phyloP scores from a whole-genome alignment of 768 basidiomycete species.

The Mycena pura region DNA sequence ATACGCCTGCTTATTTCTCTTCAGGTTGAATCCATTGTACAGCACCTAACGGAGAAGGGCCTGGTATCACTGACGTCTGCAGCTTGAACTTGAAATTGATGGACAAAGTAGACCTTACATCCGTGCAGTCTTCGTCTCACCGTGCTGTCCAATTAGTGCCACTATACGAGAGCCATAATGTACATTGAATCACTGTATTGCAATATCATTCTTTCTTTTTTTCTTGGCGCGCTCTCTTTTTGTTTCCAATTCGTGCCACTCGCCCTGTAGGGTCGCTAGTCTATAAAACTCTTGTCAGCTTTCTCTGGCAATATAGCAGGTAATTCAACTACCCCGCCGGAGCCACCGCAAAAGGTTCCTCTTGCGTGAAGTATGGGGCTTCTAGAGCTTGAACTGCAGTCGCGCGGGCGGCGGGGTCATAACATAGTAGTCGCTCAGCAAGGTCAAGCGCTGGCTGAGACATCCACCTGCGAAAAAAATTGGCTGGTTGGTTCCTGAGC shows the following conservation, averaged over 20 bases:
- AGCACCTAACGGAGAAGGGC: conserved; percentile 76
- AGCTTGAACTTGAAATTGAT: conserved; percentile 20
- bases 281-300: conserved; percentile 46
- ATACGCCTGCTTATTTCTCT: conserved; percentile 14
- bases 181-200: conserved; percentile 38
- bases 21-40: conserved; percentile 88
- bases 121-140: background rate
- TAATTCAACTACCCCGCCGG: conserved; percentile 76
- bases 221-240: conserved; percentile 90
- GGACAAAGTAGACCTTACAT: background rate
- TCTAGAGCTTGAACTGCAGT: conserved; percentile 83
- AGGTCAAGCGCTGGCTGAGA: conserved; percentile 87
- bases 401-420: conserved; percentile 79
- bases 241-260: conserved; percentile 98
- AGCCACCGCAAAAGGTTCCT: conserved; percentile 73
- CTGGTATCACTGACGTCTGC: conserved; percentile 52
- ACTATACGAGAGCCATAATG: conserved; percentile 21
- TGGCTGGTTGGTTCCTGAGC: background rate
- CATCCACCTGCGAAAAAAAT: conserved; percentile 68
- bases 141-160: conserved; percentile 19
- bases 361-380: conserved; percentile 83
- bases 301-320: conserved; percentile 4
- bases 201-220: conserved; percentile 68
- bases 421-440: conserved; percentile 81
- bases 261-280: conserved; percentile 82